Conservation (phyloP, 176 grass and related monocot genomes). For the Aegilops tauschii region DNA sequence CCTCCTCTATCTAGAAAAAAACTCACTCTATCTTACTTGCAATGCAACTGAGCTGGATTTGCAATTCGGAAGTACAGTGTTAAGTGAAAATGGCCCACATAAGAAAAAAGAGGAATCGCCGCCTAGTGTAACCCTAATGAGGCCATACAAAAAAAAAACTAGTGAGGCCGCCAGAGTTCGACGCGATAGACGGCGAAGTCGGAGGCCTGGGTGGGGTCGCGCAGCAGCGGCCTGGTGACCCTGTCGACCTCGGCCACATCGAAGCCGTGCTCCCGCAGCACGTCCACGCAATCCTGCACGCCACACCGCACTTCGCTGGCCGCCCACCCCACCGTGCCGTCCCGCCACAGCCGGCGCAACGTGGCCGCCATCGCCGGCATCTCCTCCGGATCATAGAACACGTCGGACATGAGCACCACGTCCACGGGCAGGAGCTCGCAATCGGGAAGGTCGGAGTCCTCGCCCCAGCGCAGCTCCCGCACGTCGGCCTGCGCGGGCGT, state of each 20-base stretch:
- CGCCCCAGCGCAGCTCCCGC: slow-evolving; percentile 51
- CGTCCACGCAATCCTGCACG: slow-evolving; percentile 41
- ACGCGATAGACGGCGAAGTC: slow-evolving; percentile 46
- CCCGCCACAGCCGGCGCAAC: slow-evolving; percentile 35
- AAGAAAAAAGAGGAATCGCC: too few species aligned
- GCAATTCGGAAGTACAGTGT: too few species aligned
- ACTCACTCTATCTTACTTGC: too few species aligned
- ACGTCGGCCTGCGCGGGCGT: slow-evolving; percentile 26
- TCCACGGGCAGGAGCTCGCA: background rate
- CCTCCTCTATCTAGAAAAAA: too few species aligned
- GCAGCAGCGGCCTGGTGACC: slow-evolving; percentile 26
- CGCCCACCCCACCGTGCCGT: slow-evolving; percentile 22
- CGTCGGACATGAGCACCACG: slow-evolving; percentile 69
- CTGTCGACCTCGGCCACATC: slow-evolving; percentile 37
- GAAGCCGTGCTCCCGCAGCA: slow-evolving; percentile 44
- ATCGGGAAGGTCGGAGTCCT: background rate
- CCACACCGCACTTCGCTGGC: slow-evolving; percentile 49
- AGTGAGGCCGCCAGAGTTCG: background rate
- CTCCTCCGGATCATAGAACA: slow-evolving; percentile 62
- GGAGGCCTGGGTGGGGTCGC: background rate
- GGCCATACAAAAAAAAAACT: too few species aligned
- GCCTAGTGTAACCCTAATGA: background rate
- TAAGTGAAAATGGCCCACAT: too few species aligned
- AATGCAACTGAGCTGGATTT: too few species aligned
- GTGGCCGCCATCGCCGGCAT: slow-evolving; percentile 50